Conservation (phyloP, 192 early-diverging fungal species). For the Coemansia sp. region DNA sequence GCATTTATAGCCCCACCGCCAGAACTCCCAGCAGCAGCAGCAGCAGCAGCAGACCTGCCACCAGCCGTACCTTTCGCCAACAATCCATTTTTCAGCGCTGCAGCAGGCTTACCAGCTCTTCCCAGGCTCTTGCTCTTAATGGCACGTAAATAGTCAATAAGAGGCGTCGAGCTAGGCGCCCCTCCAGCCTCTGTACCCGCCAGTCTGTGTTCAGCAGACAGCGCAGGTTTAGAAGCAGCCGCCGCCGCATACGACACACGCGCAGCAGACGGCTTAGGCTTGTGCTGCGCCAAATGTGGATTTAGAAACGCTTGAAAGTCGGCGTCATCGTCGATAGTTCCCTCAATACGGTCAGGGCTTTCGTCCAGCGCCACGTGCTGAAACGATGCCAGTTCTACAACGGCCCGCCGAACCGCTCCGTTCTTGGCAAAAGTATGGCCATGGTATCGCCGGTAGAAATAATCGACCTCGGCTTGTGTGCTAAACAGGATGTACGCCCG, state of each 20-base stretch:
- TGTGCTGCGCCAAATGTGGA: background rate
- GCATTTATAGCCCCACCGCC: too few species aligned
- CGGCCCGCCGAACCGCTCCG: conserved; percentile 15
- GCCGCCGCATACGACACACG: conserved; percentile 37
- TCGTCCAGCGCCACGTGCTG: conserved; percentile 18
- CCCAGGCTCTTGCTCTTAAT: conserved; percentile 7
- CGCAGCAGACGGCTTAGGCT: background rate
- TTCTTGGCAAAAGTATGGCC: conserved; percentile 45
- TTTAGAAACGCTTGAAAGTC: conserved; percentile 40
- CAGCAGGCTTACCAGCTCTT: background rate
- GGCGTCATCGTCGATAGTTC: conserved; percentile 31
- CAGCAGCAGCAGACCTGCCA: background rate
- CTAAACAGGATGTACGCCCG: conserved; percentile 49
- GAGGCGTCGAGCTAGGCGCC: background rate
- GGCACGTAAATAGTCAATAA: background rate
- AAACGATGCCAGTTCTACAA: conserved; percentile 37
- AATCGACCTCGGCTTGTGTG: conserved; percentile 23
- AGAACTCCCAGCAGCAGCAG: background rate
- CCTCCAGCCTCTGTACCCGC: background rate
- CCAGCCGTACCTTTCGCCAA: background rate
- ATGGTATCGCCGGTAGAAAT: conserved; percentile 41
- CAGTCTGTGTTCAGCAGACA: background rate
- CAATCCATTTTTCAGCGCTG: background rate
- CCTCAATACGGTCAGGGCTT: conserved; percentile 16
- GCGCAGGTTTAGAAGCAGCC: background rate